These are phyloP conservation scores for Puya raimondii DNA, from an alignment of 176 grass and related monocot genomes.

Conservation along the genomic window DNA sequence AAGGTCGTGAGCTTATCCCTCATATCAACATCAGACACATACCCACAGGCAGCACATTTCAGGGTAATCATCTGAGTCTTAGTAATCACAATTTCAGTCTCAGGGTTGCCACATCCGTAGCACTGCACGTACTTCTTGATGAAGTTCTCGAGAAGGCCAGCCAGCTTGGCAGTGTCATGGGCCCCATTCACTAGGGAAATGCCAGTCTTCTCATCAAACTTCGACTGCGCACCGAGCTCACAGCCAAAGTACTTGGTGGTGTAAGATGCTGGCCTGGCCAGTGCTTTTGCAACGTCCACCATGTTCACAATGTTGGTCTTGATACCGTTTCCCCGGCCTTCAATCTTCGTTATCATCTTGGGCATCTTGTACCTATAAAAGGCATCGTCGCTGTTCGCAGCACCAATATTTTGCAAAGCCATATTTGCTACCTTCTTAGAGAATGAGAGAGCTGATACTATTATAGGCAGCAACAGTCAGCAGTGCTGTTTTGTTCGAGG, in stretches of 20 bases:
- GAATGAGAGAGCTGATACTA: background rate
- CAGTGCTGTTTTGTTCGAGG: background rate
- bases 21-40: constrained; percentile 78
- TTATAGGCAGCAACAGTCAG: constrained; percentile 2
- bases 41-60: constrained; percentile 87
- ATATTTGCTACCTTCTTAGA: constrained; percentile 6
- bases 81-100: constrained; percentile 68
- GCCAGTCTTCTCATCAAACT: constrained; percentile 24
- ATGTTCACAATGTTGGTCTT: constrained; percentile 31
- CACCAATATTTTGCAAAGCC: constrained; percentile 28
- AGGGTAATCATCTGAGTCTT: constrained; percentile 57
- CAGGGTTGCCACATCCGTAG: constrained; percentile 70
- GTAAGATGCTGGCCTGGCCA: constrained; percentile 27
- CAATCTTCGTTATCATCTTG: constrained; percentile 29
- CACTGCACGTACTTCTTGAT: constrained; percentile 93
- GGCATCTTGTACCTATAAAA: constrained; percentile 36
- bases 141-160: constrained; percentile 76
- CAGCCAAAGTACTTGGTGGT: constrained; percentile 30
- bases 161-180: constrained; percentile 76
- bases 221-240: constrained; percentile 23
- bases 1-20: constrained; percentile 65
- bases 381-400: constrained; percentile 27
- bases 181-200: constrained; percentile 56
- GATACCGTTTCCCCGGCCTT: constrained; percentile 27
- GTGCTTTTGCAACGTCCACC: constrained; percentile 25